These are phyloP conservation scores for Trichoderma virens DNA, from an alignment of 495 filamentous ascomycete species.

Conservation along the genomic window DNA sequence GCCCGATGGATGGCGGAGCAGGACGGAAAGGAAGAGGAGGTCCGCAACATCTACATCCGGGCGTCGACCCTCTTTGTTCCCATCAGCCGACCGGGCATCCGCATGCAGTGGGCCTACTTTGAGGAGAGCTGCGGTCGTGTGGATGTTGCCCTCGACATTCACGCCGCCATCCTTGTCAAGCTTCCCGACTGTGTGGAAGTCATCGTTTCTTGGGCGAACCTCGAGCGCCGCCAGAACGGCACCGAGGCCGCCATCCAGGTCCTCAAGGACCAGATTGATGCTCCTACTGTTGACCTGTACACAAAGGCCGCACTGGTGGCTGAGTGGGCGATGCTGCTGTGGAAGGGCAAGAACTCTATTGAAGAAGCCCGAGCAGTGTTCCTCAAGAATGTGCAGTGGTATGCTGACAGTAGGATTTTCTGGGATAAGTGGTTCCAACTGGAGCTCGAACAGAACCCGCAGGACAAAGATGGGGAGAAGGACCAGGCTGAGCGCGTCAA, in stretches of 20 bases:
- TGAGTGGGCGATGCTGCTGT: conserved; percentile 82
- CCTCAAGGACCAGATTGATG: conserved; percentile 73
- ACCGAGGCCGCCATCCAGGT: conserved; percentile 82
- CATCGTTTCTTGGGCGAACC: conserved; percentile 80
- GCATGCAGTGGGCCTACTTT: conserved; percentile 88
- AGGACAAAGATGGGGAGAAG: conserved; percentile 46
- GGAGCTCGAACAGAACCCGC: conserved; percentile 81
- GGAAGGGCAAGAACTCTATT: conserved; percentile 80
- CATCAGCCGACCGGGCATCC: conserved; percentile 69
- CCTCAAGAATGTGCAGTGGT: conserved; percentile 73
- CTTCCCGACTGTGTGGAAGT: conserved; percentile 74
- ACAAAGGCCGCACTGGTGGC: conserved; percentile 82
- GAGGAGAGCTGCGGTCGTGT: conserved; percentile 75
- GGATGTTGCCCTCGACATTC: conserved; percentile 74
- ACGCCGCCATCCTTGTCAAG: conserved; percentile 62
- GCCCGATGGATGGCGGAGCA: conserved; percentile 94
- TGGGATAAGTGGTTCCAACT: conserved; percentile 87
- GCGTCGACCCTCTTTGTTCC: conserved; percentile 79
- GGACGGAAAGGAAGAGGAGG: conserved; percentile 76
- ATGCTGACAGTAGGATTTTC: conserved; percentile 81
- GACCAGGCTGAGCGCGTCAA: conserved; percentile 68
- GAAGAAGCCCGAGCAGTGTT: conserved; percentile 85
- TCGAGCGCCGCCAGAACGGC: conserved; percentile 76
- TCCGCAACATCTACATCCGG: conserved; percentile 86
- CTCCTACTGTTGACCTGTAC: conserved; percentile 60